Evolutionary conservation across 495 filamentous ascomycete genomes (phyloP).

Genomic region (Podospora tetraspora): DNA sequence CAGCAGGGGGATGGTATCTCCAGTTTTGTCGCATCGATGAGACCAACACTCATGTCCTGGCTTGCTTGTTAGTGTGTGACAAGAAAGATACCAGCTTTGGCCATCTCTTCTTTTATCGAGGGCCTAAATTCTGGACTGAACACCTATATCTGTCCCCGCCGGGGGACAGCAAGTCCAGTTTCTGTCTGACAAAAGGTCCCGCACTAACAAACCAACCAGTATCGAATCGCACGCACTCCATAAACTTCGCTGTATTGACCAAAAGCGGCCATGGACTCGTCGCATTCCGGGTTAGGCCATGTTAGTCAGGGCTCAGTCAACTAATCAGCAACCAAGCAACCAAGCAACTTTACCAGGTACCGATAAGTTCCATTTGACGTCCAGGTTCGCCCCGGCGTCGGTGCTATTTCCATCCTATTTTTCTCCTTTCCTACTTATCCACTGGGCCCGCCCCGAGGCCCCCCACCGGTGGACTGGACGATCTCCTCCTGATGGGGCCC

Average conservation of each 20-base stretch:
- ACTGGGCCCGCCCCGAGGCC: no score
- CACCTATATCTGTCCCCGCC: neutral
- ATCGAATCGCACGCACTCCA: neutral
- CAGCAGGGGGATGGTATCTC: neutral
- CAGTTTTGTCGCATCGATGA: neutral
- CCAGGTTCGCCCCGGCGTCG: neutral
- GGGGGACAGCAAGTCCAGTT: no score
- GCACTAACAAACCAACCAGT: neutral
- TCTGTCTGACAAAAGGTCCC: neutral
- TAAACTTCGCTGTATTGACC: neutral
- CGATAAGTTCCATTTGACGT: neutral
- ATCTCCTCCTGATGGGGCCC: neutral
- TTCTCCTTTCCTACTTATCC: neutral
- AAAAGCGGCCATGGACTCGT: neutral
- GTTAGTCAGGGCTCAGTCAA: neutral
- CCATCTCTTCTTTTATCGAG: neutral
- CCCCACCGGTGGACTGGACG: neutral
- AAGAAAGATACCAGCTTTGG: neutral
- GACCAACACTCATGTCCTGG: neutral
- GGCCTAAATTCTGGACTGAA: neutral
- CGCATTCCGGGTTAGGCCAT: neutral
- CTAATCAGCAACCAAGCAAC: neutral
- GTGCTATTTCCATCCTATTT: neutral
- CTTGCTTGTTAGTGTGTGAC: neutral
- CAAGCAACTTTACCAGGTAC: neutral